Conservation (phyloP, 768 basidiomycete genomes). For the Collybiopsis luxurians region DNA sequence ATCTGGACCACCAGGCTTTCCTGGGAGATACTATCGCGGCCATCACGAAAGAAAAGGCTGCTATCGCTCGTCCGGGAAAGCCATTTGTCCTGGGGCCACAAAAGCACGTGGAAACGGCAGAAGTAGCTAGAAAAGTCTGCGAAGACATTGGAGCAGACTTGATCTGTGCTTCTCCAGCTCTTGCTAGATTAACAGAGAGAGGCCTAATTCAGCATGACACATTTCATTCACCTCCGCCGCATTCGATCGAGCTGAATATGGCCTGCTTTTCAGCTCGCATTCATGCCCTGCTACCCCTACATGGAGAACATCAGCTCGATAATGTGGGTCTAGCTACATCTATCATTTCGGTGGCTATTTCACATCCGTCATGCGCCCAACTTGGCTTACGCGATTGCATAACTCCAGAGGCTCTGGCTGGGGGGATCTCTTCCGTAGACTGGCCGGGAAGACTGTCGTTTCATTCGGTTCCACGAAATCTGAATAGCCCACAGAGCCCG, state of each 20-base stretch:
- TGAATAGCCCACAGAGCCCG: constrained; percentile 10
- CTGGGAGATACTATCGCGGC: constrained; percentile 71
- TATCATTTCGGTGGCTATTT: constrained; percentile 56
- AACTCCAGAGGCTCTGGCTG: constrained; percentile 43
- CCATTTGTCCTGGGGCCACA: constrained; percentile 72
- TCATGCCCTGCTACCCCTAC: constrained; percentile 56
- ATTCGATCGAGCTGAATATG: constrained; percentile 41
- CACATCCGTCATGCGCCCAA: constrained; percentile 30
- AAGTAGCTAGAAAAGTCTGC: constrained; percentile 42
- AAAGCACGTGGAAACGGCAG: constrained; percentile 44
- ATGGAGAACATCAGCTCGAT: constrained; percentile 81
- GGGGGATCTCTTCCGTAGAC: constrained; percentile 54
- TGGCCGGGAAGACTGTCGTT: constrained; percentile 91
- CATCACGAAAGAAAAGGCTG: constrained; percentile 83
- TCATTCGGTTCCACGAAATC: constrained; percentile 31
- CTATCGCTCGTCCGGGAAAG: constrained; percentile 63
- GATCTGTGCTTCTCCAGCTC: constrained; percentile 33
- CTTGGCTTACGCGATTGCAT: constrained; percentile 31
- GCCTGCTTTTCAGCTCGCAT: constrained; percentile 43
- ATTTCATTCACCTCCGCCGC: constrained; percentile 33
- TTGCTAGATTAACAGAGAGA: background rate
- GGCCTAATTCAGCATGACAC: background rate
- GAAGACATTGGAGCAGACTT: constrained; percentile 39
- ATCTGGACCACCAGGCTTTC: constrained; percentile 91
- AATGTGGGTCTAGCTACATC: constrained; percentile 75